Evolutionary conservation across 2,329 filamentous ascomycete genomes (phyloP).

Genomic region (Metarhizium robertsii): DNA sequence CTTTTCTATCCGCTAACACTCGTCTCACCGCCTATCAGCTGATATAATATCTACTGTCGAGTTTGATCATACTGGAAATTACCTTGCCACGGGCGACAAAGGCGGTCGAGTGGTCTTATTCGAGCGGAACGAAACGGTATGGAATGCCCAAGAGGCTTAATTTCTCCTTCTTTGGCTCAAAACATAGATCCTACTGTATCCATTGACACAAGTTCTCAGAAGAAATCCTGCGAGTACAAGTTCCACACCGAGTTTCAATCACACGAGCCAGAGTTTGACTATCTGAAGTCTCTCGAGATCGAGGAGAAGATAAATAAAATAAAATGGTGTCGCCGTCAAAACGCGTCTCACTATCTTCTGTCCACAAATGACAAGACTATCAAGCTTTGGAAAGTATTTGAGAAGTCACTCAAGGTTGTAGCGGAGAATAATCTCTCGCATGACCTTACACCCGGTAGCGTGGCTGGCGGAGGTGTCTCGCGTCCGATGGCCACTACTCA

Average conservation of each 20-base stretch:
- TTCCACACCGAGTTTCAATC: conserved; percentile 99
- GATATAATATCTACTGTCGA: conserved; percentile 90
- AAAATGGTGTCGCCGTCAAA: conserved; percentile 98
- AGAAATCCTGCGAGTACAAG: conserved; percentile 99
- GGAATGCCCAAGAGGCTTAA: conserved; percentile 14
- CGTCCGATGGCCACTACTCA: conserved; percentile 58
- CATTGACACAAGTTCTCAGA: conserved; percentile 42
- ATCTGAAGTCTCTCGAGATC: conserved; percentile 97
- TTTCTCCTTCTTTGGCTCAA: neutral
- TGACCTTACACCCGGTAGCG: conserved; percentile 72
- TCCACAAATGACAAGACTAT: conserved; percentile 99
- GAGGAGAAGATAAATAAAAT: conserved; percentile 99
- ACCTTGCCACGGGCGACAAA: conserved; percentile 84
- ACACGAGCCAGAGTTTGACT: conserved; percentile 98
- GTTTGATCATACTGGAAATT: conserved; percentile 85
- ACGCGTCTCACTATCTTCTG: conserved; percentile 94
- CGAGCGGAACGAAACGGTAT: conserved; percentile 90
- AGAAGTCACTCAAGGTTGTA: conserved; percentile 98
- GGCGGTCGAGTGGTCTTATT: conserved; percentile 78
- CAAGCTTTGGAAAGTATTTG: conserved; percentile 99
- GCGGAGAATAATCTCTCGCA: conserved; percentile 97
- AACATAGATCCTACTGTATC: neutral
- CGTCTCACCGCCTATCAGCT: conserved; percentile 38
- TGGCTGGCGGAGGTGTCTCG: conserved; percentile 67
- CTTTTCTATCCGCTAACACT: conserved; percentile 6